Evolutionary conservation across 495 filamentous ascomycete species (phyloP).

Genomic region (Penicillium chermesinum): DNA sequence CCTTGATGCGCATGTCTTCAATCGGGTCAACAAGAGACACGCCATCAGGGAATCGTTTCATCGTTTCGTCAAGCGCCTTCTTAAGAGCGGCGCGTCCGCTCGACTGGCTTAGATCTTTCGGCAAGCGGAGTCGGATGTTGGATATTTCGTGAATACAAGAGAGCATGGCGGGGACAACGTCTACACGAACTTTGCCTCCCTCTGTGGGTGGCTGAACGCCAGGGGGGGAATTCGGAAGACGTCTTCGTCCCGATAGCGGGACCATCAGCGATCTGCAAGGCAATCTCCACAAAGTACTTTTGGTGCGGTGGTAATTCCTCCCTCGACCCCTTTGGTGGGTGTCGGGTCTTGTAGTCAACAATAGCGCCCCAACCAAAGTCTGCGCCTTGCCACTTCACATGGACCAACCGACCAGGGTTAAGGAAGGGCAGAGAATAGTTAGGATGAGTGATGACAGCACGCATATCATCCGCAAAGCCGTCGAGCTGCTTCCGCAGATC

Average conservation of each 20-base stretch:
- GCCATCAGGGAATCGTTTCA: conserved; percentile 87
- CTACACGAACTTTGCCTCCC: conserved; percentile 68
- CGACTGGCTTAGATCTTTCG: conserved; percentile 59
- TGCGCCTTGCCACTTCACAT: conserved; percentile 67
- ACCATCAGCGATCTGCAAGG: conserved; percentile 63
- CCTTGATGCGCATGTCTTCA: conserved; percentile 88
- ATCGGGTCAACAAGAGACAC: conserved; percentile 83
- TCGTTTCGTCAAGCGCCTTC: conserved; percentile 66
- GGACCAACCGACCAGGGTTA: conserved; percentile 76
- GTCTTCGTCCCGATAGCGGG: conserved; percentile 53
- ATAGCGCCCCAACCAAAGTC: conserved; percentile 95
- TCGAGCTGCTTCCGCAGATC: conserved; percentile 75
- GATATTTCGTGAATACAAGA: conserved; percentile 74
- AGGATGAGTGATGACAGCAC: conserved; percentile 82
- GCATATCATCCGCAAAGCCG: conserved; percentile 78
- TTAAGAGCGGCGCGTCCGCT: conserved; percentile 61
- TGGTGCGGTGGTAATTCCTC: conserved; percentile 67
- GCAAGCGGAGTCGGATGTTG: conserved; percentile 72
- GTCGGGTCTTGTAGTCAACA: conserved; percentile 62
- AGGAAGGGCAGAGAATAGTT: conserved; percentile 75
- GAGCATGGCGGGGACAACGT: conserved; percentile 81
- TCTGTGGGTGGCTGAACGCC: conserved; percentile 57
- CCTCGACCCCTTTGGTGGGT: conserved; percentile 51
- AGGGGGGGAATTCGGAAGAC: conserved; percentile 55
- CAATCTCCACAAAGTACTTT: conserved; percentile 72